phyloP scores from a whole-genome alignment of 2,329 filamentous ascomycete species.

The Alternaria metachromatica region DNA sequence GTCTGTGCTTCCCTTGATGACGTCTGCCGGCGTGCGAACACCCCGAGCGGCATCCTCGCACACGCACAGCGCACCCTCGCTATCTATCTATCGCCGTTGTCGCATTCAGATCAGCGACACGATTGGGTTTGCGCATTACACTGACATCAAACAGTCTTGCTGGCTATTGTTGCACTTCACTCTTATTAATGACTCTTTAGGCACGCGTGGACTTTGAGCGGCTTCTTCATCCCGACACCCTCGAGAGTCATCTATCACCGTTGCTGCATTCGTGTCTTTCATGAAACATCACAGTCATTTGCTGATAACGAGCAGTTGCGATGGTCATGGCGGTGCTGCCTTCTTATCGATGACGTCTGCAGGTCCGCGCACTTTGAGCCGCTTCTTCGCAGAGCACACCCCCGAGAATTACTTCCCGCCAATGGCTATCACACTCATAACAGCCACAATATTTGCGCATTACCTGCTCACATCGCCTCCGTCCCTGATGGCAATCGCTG shows the following conservation, averaged over 20 bases:
- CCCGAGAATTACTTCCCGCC: not conserved
- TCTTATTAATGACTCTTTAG: too few species aligned
- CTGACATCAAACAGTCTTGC: too few species aligned
- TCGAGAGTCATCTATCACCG: too few species aligned
- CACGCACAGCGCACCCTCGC: not conserved
- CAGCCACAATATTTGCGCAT: not conserved
- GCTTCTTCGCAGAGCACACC: not conserved
- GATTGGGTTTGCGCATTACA: too few species aligned
- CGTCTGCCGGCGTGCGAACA: not conserved
- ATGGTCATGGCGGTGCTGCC: not conserved
- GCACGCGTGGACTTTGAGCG: too few species aligned
- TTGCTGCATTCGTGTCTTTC: not conserved
- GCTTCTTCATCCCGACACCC: too few species aligned
- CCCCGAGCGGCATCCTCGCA: not conserved
- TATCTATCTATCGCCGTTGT: not conserved
- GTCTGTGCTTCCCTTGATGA: not conserved
- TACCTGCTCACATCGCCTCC: not conserved
- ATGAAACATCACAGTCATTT: rapidly evolving
- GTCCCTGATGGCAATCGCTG: not conserved
- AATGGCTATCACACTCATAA: not conserved
- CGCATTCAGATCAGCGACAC: too few species aligned
- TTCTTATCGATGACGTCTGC: not conserved
- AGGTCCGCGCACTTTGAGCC: not conserved
- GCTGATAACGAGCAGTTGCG: not conserved
- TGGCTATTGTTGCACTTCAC: too few species aligned